Conservation (phyloP, 192 early-diverging fungal genomes). For the Linnemannia schmuckeri region DNA sequence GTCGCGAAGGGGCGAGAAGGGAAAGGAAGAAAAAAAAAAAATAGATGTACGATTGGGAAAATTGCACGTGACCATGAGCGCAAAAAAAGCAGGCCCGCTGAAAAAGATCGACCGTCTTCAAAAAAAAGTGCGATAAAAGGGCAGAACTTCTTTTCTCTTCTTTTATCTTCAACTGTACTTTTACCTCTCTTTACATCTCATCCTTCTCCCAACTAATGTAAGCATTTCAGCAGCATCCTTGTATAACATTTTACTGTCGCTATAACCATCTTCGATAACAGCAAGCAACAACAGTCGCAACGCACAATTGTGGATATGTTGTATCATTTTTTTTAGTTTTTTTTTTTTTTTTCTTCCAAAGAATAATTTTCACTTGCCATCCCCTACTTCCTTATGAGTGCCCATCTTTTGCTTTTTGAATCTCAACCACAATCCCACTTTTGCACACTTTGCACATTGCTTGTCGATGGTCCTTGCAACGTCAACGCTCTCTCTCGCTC, state of each 20-base stretch:
- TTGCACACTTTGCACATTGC: not conserved
- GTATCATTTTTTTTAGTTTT: not conserved
- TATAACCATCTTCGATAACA: not conserved
- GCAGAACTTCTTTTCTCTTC: conserved; percentile 4
- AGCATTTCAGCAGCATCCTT: not conserved
- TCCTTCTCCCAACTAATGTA: conserved; percentile 4
- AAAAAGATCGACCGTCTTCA: not conserved
- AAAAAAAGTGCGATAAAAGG: not conserved
- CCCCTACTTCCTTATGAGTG: not conserved
- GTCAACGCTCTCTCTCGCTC: not conserved
- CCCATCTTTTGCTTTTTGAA: not conserved
- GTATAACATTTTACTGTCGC: not conserved
- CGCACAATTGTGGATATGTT: not conserved
- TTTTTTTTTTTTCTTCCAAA: not conserved
- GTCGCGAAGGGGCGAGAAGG: not conserved
- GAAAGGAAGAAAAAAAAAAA: not conserved
- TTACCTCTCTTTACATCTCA: not conserved
- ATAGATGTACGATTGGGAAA: not conserved
- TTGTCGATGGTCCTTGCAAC: conserved; percentile 17
- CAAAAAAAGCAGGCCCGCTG: not conserved
- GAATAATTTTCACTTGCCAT: not conserved
- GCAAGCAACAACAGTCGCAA: not conserved
- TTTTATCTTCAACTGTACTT: not conserved
- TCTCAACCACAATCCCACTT: not conserved
- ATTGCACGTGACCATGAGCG: not conserved